These are phyloP conservation scores for Astragalus glycyphyllos DNA, from an alignment of 306 rosid species.

Conservation along the genomic window DNA sequence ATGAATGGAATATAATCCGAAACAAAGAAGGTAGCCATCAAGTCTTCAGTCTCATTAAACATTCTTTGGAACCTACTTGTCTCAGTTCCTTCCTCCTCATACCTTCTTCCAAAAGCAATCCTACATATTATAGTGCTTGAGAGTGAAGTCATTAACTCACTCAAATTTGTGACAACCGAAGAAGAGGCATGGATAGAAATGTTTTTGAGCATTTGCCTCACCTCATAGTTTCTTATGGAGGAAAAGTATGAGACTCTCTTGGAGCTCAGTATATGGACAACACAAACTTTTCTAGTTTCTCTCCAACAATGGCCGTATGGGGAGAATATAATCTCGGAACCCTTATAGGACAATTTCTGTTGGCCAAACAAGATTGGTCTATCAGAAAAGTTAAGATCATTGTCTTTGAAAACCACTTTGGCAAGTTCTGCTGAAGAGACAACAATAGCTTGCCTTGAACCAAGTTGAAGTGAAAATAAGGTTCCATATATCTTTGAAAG, in stretches of 20 bases:
- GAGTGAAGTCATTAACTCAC: conserved; percentile 22
- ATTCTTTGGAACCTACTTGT: conserved; percentile 36
- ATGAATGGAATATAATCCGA: conserved; percentile 48
- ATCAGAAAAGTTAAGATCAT: conserved; percentile 36
- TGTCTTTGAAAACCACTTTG: conserved; percentile 24
- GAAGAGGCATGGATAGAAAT: conserved; percentile 7
- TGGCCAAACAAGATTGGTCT: conserved; percentile 41
- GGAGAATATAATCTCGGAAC: conserved; percentile 41
- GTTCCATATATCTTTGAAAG: conserved; percentile 51
- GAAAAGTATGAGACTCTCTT: conserved; percentile 35
- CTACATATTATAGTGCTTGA: conserved; percentile 45
- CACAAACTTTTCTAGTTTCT: conserved; percentile 48
- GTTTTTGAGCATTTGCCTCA: conserved; percentile 11
- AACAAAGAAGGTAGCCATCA: conserved; percentile 12
- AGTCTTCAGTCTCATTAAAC: conserved; percentile 31
- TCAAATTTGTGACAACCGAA: conserved; percentile 15
- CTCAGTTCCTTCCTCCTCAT: conserved; percentile 13
- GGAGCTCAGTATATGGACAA: conserved; percentile 42
- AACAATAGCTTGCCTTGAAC: conserved; percentile 41
- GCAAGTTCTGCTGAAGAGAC: conserved; percentile 40
- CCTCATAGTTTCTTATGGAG: conserved; percentile 6
- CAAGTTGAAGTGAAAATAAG: conserved; percentile 48
- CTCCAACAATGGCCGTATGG: conserved; percentile 52
- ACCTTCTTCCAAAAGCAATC: conserved; percentile 51
- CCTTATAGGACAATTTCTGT: conserved; percentile 47